Evolutionary conservation across 2,329 filamentous ascomycete genomes (phyloP).

Genomic region (Cryphonectria naterciae): DNA sequence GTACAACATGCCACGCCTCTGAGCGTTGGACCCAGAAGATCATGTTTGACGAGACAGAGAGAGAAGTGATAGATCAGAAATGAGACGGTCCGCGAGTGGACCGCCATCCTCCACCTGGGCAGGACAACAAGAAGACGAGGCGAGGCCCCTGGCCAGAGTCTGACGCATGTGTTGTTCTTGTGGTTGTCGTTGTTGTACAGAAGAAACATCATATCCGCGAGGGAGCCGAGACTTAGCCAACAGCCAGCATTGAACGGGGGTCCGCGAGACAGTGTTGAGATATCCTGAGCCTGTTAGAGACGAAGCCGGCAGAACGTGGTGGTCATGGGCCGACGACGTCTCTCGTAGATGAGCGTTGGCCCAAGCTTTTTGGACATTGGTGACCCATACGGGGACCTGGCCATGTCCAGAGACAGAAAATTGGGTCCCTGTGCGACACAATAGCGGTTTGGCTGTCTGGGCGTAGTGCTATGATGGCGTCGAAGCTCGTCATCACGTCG

Average conservation of each 20-base stretch:
- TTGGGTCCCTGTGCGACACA: slow-evolving; percentile 8
- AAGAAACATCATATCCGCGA: neutral
- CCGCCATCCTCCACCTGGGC: slow-evolving; percentile 2
- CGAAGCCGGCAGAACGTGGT: slow-evolving; percentile 22
- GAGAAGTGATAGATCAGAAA: slow-evolving; percentile 26
- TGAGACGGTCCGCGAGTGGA: slow-evolving; percentile 3
- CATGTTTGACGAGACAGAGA: slow-evolving; percentile 8
- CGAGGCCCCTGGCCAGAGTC: neutral
- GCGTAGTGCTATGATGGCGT: slow-evolving; percentile 11
- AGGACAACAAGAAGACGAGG: neutral
- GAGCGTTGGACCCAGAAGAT: slow-evolving; percentile 1
- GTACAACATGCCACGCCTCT: slow-evolving; percentile 11
- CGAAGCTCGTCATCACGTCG: slow-evolving; percentile 15
- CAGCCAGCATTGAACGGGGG: neutral
- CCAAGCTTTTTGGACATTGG: slow-evolving; percentile 7
- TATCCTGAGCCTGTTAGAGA: slow-evolving; percentile 22
- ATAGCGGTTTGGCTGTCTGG: slow-evolving; percentile 6
- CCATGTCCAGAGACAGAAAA: neutral
- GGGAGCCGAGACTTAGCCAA: neutral
- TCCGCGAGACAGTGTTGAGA: neutral
- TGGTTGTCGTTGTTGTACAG: neutral
- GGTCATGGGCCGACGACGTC: neutral
- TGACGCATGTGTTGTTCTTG: neutral
- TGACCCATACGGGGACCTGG: neutral
- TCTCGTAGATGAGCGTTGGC: slow-evolving; percentile 10